Conservation (phyloP, 768 basidiomycete genomes). For the Imleria badia region DNA sequence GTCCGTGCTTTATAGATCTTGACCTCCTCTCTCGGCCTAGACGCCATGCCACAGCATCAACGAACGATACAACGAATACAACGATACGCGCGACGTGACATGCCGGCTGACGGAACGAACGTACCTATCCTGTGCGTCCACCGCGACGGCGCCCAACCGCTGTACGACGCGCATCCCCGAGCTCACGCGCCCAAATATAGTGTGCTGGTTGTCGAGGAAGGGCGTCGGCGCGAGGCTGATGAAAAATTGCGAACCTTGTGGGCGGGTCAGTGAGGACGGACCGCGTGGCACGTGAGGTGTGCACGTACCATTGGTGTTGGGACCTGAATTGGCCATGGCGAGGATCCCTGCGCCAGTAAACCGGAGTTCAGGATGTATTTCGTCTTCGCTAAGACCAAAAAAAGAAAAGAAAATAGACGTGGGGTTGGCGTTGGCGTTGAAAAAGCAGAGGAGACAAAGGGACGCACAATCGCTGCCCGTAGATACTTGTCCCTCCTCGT, state of each 20-base stretch:
- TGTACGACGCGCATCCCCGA: constrained; percentile 92
- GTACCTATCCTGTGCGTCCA: constrained; percentile 81
- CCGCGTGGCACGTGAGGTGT: too few species aligned
- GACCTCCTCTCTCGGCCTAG: constrained; percentile 70
- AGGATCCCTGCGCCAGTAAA: constrained; percentile 97
- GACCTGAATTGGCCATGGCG: constrained; percentile 96
- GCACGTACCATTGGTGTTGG: constrained; percentile 75
- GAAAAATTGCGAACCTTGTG: constrained; percentile 94
- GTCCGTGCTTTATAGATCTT: constrained; percentile 79
- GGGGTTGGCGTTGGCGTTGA: background rate
- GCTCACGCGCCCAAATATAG: constrained; percentile 88
- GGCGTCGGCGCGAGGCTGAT: constrained; percentile 83
- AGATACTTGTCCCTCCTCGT: constrained; percentile 85
- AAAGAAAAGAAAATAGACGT: background rate
- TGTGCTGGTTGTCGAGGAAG: constrained; percentile 81
- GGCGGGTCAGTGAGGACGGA: constrained; percentile 11
- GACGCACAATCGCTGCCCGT: constrained; percentile 84
- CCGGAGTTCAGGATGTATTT: constrained; percentile 84
- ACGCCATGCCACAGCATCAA: background rate
- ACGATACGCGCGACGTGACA: too few species aligned
- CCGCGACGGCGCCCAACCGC: constrained; percentile 85
- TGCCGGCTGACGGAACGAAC: too few species aligned
- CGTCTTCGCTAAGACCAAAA: constrained; percentile 66
- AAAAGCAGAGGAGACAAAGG: constrained; percentile 3
- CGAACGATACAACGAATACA: background rate